A percentile compares a stretch with the other conserved stretches of the same genome.
Conservation (phyloP, 1,139 yeast genomes). For the Protomyces lactucae-debilis region DNA sequence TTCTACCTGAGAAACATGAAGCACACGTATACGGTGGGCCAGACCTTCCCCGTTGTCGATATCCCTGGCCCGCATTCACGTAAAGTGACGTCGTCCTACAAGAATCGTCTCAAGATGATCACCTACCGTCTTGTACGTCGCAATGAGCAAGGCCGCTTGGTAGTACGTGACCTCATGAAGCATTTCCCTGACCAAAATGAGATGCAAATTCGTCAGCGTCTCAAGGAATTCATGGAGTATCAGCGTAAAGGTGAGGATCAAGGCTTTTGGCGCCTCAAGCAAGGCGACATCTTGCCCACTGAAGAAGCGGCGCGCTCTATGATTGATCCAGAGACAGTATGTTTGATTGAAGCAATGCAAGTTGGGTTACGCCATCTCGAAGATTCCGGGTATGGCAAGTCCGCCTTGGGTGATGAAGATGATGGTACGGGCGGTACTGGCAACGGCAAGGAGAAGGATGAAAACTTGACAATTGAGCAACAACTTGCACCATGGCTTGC, state of each 20-base stretch:
- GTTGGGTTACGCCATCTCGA: constrained; percentile 81
- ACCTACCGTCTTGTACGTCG: constrained; percentile 82
- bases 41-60: constrained; percentile 85
- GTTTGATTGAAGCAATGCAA: constrained; percentile 86
- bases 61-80: constrained; percentile 98
- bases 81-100: constrained; percentile 88
- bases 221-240: constrained; percentile 97
- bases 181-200: constrained; percentile 98
- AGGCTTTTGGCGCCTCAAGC: constrained; percentile 89
- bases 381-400: constrained; percentile 58
- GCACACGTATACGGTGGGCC: constrained; percentile 81
- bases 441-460: constrained; percentile 38
- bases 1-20: constrained; percentile 62
- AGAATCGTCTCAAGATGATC: constrained; percentile 87
- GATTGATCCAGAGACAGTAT: constrained; percentile 88
- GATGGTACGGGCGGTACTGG: background rate
- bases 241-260: constrained; percentile 93
- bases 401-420: constrained; percentile 42
- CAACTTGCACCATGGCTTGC: constrained; percentile 93
- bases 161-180: constrained; percentile 80
- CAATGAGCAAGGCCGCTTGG: constrained; percentile 65
- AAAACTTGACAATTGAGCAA: constrained; percentile 61
- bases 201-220: constrained; percentile 91
- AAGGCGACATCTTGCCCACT: constrained; percentile 63
- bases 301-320: constrained; percentile 77